Evolutionary conservation across 257 asterid species (phyloP), one percentile per base, ranked within the genome.

Genomic region (Perilla frutescens): DNA sequence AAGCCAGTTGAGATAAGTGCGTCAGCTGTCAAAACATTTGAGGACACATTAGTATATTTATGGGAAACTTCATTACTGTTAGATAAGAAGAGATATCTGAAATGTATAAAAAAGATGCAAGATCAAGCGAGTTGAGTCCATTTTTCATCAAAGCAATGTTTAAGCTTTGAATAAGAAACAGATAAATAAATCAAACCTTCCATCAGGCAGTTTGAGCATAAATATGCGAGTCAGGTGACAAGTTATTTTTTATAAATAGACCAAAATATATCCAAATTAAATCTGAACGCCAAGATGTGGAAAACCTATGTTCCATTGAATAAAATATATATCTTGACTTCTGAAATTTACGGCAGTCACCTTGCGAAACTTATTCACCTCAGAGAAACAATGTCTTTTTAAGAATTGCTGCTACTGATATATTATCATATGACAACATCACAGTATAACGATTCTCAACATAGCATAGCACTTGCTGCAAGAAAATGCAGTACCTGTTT

Each of bases 1-100:
- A 93, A 79, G 75, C 98, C 97, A 76, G 93, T 89, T 11, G 97
- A 86, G 43, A 91, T 77, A 66, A 91, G 94, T 39, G 97, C 96
- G 81, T 93, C 96, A 74, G 96, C 98, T 93, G 96, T 76, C 60
- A 79, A 66, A 77, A 56, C 72, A 54, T 39, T 44, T 43, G 37
- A 66, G 62, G 49, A 47, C 34, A 61, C 51, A 15, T 81, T 11
- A 68, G 59, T 64, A 65, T 53, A 26, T 32, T 50, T 43, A 13
- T 32, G n/a, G 39, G 55, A 47, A 59, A 60, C 60, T 32, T 50
- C 64, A 54, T 61, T 15, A 51, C 41, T 14, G 31, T 54, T 47
- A 56, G 29, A 72, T 41, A 34, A 12, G 44, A 63, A 62, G 43
- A 41, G 14, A 26, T 44, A 34, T 8, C 3, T 41, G 12, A 68